These are phyloP conservation scores for Plicaturopsis crispa DNA, from an alignment of 768 basidiomycete species.

Conservation along the genomic window DNA sequence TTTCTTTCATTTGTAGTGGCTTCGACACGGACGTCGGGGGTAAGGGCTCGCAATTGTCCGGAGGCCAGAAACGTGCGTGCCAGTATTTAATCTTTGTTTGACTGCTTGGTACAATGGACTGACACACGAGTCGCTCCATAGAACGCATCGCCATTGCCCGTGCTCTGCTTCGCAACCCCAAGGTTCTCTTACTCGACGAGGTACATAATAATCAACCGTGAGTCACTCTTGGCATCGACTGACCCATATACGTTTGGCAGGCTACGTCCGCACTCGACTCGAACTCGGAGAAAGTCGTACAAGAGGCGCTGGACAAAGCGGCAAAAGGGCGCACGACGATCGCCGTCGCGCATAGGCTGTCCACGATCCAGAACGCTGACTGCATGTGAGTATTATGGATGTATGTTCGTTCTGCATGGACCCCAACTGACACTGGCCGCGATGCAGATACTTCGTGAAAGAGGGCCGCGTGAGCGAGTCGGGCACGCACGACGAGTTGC, in stretches of 20 bases:
- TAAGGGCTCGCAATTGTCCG: slow-evolving; percentile 41
- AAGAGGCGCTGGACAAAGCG: slow-evolving; percentile 52
- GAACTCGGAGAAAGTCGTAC: slow-evolving; percentile 51
- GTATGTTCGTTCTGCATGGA: not conserved
- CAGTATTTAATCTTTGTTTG: not conserved
- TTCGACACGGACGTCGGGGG: slow-evolving; percentile 49
- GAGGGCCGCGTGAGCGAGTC: slow-evolving; percentile 53
- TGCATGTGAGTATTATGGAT: slow-evolving; percentile 35
- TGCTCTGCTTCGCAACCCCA: slow-evolving; percentile 20
- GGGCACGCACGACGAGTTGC: slow-evolving; percentile 57
- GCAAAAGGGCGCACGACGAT: slow-evolving; percentile 53
- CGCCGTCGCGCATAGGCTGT: slow-evolving; percentile 60
- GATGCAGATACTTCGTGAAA: slow-evolving; percentile 46
- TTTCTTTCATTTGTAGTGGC: slow-evolving; percentile 20
- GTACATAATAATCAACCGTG: not conserved
- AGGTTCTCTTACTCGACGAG: slow-evolving; percentile 21
- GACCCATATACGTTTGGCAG: slow-evolving; percentile 2
- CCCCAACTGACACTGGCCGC: not conserved
- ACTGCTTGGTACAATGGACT: too few relatives aligned
- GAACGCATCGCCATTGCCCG: slow-evolving; percentile 33
- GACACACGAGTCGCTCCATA: slow-evolving; percentile 9
- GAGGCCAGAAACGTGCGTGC: slow-evolving; percentile 34
- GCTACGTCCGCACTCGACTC: slow-evolving; percentile 47
- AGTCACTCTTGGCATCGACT: not conserved
- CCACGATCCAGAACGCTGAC: slow-evolving; percentile 63